A percentile compares a stretch with the other conserved stretches of the same genome.
Conservation (phyloP, 768 basidiomycete genomes). For the Multifurca ochricompacta region DNA sequence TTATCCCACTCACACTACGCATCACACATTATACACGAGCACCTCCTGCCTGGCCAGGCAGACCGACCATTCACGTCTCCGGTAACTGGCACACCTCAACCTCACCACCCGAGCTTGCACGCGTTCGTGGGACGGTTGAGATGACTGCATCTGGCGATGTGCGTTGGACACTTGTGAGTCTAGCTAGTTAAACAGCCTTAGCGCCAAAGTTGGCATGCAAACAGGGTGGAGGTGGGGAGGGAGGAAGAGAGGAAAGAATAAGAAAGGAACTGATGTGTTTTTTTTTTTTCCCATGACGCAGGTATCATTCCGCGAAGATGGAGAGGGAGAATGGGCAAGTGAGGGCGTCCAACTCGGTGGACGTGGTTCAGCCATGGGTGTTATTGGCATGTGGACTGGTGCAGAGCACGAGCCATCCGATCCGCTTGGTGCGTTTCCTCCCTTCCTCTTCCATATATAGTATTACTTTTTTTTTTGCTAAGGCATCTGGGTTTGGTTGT, state of each 20-base stretch:
- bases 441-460: neutral
- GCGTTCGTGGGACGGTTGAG: constrained; percentile 38
- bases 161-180: constrained; percentile 49
- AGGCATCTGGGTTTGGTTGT: neutral
- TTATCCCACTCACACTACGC: constrained; percentile 46
- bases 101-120: constrained; percentile 32
- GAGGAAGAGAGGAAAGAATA: no score
- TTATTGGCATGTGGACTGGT: constrained; percentile 51
- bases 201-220: no score
- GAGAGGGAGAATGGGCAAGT: constrained; percentile 40
- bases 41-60: constrained; percentile 26
- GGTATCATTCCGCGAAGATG: constrained; percentile 25
- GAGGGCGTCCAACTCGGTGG: constrained; percentile 54
- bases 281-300: constrained; percentile 5
- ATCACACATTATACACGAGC: constrained; percentile 24
- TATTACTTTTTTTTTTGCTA: neutral
- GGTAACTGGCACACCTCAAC: constrained; percentile 35
- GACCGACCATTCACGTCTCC: constrained; percentile 44
- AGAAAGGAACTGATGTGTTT: no score
- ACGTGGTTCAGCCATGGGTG: constrained; percentile 43
- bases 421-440: constrained; percentile 33
- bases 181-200: no score
- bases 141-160: constrained; percentile 43
- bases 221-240: no score
- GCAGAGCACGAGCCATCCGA: constrained; percentile 37